Conservation (phyloP, 1,284 basidiomycete species). For the Ceratobasidium sp. region DNA sequence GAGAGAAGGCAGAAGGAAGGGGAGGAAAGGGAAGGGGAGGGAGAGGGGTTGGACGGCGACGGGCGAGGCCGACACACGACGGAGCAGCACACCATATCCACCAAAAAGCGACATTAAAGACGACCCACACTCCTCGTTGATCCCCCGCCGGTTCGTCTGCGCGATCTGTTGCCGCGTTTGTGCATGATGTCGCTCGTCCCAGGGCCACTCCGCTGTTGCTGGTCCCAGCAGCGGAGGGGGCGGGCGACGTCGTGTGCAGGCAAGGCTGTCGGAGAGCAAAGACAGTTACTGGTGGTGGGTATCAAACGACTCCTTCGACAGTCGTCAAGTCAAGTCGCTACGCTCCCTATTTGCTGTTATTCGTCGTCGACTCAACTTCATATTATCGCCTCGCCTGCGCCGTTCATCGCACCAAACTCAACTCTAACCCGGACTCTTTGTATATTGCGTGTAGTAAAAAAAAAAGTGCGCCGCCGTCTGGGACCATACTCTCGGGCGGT, state of each 20-base stretch:
- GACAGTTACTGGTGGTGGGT: background rate
- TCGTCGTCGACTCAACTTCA: background rate
- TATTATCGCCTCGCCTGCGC: background rate
- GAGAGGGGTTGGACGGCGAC: background rate
- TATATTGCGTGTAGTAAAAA: background rate
- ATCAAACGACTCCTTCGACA: background rate
- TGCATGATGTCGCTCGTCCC: constrained; percentile 6
- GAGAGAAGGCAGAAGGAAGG: background rate
- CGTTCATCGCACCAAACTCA: background rate
- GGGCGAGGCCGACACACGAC: background rate
- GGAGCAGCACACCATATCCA: background rate
- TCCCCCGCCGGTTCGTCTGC: background rate
- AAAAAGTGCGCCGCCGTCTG: background rate
- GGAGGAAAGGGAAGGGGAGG: background rate
- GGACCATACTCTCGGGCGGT: background rate
- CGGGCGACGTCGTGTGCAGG: background rate
- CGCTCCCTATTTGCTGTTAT: background rate
- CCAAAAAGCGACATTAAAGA: background rate
- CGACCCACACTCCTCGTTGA: background rate
- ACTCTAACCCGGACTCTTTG: background rate
- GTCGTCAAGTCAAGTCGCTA: background rate
- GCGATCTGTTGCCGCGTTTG: constrained; percentile 4
- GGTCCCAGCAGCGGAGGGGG: constrained; percentile 8
- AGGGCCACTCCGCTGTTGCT: constrained; percentile 9
- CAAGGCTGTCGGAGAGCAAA: background rate